Conservation (phyloP, 1,284 basidiomycete genomes). For the Ceratobasidium sp. region DNA sequence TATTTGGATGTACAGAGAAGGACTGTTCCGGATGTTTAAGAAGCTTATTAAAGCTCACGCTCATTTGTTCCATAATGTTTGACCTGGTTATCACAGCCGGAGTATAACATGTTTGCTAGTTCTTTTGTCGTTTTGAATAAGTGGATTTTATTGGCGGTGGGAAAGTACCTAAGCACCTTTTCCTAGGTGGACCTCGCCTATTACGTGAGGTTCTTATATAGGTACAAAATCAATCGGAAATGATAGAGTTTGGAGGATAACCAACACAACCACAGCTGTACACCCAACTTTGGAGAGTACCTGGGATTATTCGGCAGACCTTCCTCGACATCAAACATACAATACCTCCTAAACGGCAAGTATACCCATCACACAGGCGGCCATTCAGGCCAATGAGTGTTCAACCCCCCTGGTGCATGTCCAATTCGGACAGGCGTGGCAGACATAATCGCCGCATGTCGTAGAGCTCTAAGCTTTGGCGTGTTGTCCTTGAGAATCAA, state of each 20-base stretch:
- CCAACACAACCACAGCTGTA: no score
- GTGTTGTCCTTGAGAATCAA: background rate
- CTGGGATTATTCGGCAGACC: no score
- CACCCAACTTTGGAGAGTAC: no score
- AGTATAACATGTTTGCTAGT: background rate
- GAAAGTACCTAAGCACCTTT: no score
- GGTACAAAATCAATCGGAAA: no score
- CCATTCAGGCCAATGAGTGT: conserved; percentile 49
- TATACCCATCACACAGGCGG: no score
- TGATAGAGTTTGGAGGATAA: no score
- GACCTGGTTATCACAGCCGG: background rate
- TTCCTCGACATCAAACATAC: no score
- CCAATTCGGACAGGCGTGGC: conserved; percentile 62
- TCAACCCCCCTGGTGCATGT: conserved; percentile 57
- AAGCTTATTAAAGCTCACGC: background rate
- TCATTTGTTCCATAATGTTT: background rate
- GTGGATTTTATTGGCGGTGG: background rate
- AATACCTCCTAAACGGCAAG: no score
- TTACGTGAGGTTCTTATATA: no score
- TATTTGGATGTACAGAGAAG: background rate
- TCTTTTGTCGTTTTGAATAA: background rate
- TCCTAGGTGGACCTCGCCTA: no score
- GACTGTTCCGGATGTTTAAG: background rate
- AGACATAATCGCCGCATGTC: conserved; percentile 64
- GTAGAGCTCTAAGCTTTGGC: conserved; percentile 59